These are phyloP conservation scores for Collybia nuda DNA, from an alignment of 768 basidiomycete genomes.

Conservation along the genomic window DNA sequence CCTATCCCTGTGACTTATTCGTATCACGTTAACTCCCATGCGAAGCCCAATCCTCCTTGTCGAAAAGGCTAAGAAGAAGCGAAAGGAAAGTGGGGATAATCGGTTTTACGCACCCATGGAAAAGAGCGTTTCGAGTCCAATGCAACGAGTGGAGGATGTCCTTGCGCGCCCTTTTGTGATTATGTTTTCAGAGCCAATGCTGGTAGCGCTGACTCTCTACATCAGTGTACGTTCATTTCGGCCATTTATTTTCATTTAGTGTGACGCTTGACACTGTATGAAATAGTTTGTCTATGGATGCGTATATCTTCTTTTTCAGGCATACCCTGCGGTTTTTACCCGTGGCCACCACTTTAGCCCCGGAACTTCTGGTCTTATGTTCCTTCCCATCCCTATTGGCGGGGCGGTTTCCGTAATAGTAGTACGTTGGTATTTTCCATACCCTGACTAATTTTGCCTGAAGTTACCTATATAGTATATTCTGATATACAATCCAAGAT, in stretches of 20 bases:
- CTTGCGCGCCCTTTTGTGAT: slow-evolving; percentile 62
- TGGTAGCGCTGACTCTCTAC: slow-evolving; percentile 62
- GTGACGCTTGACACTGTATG: not conserved
- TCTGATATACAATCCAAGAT: slow-evolving; percentile 46
- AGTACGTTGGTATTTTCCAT: slow-evolving; percentile 26
- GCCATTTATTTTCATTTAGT: not conserved
- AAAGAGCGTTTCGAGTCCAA: slow-evolving; percentile 32
- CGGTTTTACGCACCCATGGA: slow-evolving; percentile 55
- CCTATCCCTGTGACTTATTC: not conserved
- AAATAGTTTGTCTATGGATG: slow-evolving; percentile 61
- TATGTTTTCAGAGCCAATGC: slow-evolving; percentile 63
- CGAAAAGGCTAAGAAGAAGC: slow-evolving; percentile 45
- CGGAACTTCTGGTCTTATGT: slow-evolving; percentile 59
- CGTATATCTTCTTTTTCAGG: slow-evolving; percentile 60
- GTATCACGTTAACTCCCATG: not conserved
- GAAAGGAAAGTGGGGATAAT: slow-evolving; percentile 51
- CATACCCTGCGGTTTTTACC: slow-evolving; percentile 59
- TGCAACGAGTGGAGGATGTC: slow-evolving; percentile 42
- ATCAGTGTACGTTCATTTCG: slow-evolving; percentile 44
- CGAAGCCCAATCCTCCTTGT: slow-evolving; percentile 56
- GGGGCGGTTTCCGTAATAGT: slow-evolving; percentile 39
- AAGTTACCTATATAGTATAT: slow-evolving; percentile 35
- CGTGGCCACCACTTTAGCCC: slow-evolving; percentile 50
- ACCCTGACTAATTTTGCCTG: not conserved
- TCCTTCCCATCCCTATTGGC: slow-evolving; percentile 60